phyloP scores from a whole-genome alignment of 257 asterid species.

The Nicotiana undulata region DNA sequence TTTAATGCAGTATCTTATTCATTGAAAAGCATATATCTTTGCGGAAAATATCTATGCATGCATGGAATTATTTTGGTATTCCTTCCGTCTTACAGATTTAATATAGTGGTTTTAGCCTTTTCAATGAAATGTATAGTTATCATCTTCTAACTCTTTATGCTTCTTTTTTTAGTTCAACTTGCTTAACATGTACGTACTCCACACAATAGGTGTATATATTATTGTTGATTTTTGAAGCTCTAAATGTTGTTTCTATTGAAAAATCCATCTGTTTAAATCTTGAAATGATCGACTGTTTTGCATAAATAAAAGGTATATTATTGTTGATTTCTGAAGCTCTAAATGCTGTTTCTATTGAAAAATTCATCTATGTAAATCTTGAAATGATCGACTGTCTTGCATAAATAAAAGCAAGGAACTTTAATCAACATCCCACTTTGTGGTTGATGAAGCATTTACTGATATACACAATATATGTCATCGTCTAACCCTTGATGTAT shows the following conservation, averaged over 20 bases:
- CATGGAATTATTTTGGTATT: not conserved
- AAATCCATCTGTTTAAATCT: not conserved
- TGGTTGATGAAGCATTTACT: not conserved
- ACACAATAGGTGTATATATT: too few species aligned
- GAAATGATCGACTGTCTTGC: not conserved
- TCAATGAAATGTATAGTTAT: too few species aligned
- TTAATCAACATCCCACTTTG: not conserved
- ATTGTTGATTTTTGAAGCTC: not conserved
- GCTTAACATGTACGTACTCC: not conserved
- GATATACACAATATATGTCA: too few species aligned
- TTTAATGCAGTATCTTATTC: not conserved
- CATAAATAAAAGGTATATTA: not conserved
- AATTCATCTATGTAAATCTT: not conserved
- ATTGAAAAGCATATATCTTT: not conserved
- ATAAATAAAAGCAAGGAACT: not conserved
- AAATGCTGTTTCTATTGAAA: not conserved
- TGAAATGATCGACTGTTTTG: not conserved
- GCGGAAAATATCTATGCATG: not conserved
- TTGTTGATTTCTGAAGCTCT: not conserved
- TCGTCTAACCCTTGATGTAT: too few species aligned
- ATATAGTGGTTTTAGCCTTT: not conserved
- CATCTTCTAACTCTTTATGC: not conserved
- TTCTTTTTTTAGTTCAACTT: not conserved
- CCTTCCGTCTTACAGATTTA: not conserved
- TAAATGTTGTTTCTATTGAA: not conserved